phyloP scores from a whole-genome alignment of 2,329 filamentous ascomycete genomes.

The Fusarium tricinctum region DNA sequence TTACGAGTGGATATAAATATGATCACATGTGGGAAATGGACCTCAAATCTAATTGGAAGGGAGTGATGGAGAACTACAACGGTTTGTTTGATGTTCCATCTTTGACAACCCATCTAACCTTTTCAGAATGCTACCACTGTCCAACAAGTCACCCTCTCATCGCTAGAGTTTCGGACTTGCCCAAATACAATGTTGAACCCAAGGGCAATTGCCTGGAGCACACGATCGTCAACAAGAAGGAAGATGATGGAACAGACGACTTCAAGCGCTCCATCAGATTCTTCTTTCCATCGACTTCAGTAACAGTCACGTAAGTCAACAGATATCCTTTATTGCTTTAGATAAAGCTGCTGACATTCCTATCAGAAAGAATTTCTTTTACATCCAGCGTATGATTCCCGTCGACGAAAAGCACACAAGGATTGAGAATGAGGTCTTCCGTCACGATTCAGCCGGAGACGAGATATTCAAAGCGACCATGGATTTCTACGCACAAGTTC shows the following conservation, averaged over 20 bases:
- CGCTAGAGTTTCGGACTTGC: conserved; percentile 4
- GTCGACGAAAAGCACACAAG: background rate
- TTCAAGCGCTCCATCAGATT: conserved; percentile 37
- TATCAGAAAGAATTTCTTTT: conserved; percentile 37
- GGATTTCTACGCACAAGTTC: conserved; percentile 16
- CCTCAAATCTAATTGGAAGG: conserved; percentile 71
- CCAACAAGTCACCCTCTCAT: conserved; percentile 25
- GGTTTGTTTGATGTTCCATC: no score
- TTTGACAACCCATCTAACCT: no score
- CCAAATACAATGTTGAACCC: conserved; percentile 16
- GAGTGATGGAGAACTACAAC: conserved; percentile 56
- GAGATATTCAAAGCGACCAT: conserved; percentile 6
- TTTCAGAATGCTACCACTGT: conserved; percentile 34
- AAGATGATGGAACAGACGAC: conserved; percentile 9
- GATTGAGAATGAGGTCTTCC: conserved; percentile 33
- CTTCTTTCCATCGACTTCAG: conserved; percentile 33
- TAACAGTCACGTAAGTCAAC: conserved; percentile 36
- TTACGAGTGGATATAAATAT: conserved; percentile 62
- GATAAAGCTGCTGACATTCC: no score
- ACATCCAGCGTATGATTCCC: conserved; percentile 23
- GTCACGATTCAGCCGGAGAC: conserved; percentile 22
- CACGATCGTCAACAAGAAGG: conserved; percentile 19
- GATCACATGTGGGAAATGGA: conserved; percentile 69
- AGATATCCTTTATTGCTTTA: no score
- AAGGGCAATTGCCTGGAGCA: conserved; percentile 37